Conservation (phyloP, 345 rosid genomes). For the Camelina sativa region DNA sequence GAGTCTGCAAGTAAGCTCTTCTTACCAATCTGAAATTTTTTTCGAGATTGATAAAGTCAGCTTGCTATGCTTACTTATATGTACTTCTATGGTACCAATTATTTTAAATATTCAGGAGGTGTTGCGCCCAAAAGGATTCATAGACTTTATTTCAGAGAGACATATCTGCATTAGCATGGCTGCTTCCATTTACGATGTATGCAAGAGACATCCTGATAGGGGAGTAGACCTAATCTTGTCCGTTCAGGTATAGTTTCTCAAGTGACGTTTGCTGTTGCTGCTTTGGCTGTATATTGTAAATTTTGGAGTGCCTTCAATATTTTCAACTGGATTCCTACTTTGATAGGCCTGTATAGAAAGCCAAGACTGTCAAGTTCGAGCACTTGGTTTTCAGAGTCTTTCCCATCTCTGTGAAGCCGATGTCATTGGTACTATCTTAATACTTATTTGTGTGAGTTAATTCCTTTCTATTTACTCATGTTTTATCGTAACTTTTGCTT, state of each 20-base stretch:
- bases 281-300: constrained; percentile 29
- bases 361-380: constrained; percentile 67
- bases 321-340: constrained; percentile 36
- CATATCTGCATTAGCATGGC: constrained; percentile 77
- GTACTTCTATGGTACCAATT: constrained; percentile 24
- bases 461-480: constrained; percentile 12
- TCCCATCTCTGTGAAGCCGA: constrained; percentile 96
- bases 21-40: constrained; percentile 7
- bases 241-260: constrained; percentile 69
- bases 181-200: constrained; percentile 76
- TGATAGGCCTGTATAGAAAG: constrained; percentile 88
- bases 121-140: constrained; percentile 63
- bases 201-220: constrained; percentile 89
- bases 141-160: constrained; percentile 63
- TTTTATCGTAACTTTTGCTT: constrained; percentile 28
- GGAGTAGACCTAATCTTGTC: constrained; percentile 97
- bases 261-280: constrained; percentile 33
- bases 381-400: constrained; percentile 95
- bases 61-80: constrained; percentile 10
- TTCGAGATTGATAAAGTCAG: constrained; percentile 9
- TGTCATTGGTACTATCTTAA: constrained; percentile 69
- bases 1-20: constrained; percentile 60
- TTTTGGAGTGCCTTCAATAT: constrained; percentile 21
- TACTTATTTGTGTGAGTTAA: constrained; percentile 28
- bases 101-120: constrained; percentile 58